A percentile compares a stretch with the other conserved stretches of the same genome.
These are phyloP conservation scores for Claviceps africana DNA, from an alignment of 2,329 filamentous ascomycete species.

Conservation along the genomic window DNA sequence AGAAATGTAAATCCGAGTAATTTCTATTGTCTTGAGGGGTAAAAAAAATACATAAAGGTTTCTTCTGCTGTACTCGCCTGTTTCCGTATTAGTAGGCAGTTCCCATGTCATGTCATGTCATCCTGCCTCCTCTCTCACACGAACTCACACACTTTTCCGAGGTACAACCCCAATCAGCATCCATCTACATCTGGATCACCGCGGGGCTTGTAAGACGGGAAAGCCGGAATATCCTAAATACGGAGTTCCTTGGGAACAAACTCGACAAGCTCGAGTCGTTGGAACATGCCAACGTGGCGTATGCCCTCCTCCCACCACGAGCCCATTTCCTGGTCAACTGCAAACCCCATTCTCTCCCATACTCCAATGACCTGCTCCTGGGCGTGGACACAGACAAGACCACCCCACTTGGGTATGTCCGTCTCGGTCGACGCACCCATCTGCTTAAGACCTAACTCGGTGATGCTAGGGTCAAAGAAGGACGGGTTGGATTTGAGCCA, in stretches of 20 bases:
- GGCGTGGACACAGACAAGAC: constrained; percentile 66
- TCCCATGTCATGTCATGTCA: no score
- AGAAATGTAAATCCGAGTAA: no score
- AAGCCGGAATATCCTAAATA: constrained; percentile 8
- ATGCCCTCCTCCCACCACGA: constrained; percentile 77
- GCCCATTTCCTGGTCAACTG: constrained; percentile 57
- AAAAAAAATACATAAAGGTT: no score
- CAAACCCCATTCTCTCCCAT: constrained; percentile 63
- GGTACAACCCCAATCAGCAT: no score
- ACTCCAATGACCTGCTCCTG: constrained; percentile 50
- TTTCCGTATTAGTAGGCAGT: no score
- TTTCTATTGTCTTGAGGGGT: no score
- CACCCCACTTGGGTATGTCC: constrained; percentile 50
- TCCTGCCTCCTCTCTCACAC: no score
- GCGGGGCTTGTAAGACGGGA: neutral
- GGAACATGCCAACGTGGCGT: constrained; percentile 71
- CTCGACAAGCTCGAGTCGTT: constrained; percentile 32
- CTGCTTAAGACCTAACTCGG: constrained; percentile 28
- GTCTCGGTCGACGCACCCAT: constrained; percentile 24
- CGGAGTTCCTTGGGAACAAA: constrained; percentile 15
- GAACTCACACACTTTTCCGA: no score
- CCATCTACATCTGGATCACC: no score
- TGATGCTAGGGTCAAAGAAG: constrained; percentile 37
- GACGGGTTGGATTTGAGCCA: constrained; percentile 52
- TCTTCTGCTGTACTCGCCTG: no score